A percentile compares a stretch with the other conserved stretches of the same genome.
These are phyloP conservation scores for Euphorbia celastroides DNA, from an alignment of 441 rosid genomes.

Conservation along the genomic window DNA sequence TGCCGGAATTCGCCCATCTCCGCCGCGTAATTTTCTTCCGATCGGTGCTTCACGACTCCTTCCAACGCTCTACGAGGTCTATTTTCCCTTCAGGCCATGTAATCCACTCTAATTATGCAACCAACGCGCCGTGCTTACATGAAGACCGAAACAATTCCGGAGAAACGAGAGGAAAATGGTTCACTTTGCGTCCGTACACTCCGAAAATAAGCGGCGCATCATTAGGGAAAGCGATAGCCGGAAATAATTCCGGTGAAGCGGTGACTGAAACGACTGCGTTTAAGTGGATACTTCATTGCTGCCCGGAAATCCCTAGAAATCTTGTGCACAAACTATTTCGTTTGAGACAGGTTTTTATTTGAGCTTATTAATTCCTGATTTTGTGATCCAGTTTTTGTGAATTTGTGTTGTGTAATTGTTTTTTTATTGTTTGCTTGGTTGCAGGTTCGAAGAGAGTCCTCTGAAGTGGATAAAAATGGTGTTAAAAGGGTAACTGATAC, in stretches of 20 bases:
- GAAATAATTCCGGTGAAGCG: slow-evolving; percentile 10
- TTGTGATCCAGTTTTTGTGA: background rate
- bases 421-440: background rate
- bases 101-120: slow-evolving; percentile 17
- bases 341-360: slow-evolving; percentile 59
- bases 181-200: slow-evolving; percentile 66
- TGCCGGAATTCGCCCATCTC: slow-evolving; percentile 18
- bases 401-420: background rate
- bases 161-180: slow-evolving; percentile 49
- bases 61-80: background rate
- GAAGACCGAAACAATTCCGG: slow-evolving; percentile 7
- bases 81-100: slow-evolving; percentile 6
- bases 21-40: slow-evolving; percentile 27
- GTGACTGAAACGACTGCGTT: slow-evolving; percentile 51
- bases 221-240: slow-evolving; percentile 45
- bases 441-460: slow-evolving; percentile 66
- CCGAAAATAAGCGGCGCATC: slow-evolving; percentile 38
- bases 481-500: slow-evolving; percentile 49
- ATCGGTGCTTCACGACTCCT: slow-evolving; percentile 10
- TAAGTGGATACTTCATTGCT: slow-evolving; percentile 77
- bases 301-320: slow-evolving; percentile 80
- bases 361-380: background rate
- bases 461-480: slow-evolving; percentile 27
- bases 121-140: background rate
- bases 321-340: slow-evolving; percentile 89